Evolutionary conservation across 1,139 yeast species (phyloP).

Genomic region (Candida anutae): DNA sequence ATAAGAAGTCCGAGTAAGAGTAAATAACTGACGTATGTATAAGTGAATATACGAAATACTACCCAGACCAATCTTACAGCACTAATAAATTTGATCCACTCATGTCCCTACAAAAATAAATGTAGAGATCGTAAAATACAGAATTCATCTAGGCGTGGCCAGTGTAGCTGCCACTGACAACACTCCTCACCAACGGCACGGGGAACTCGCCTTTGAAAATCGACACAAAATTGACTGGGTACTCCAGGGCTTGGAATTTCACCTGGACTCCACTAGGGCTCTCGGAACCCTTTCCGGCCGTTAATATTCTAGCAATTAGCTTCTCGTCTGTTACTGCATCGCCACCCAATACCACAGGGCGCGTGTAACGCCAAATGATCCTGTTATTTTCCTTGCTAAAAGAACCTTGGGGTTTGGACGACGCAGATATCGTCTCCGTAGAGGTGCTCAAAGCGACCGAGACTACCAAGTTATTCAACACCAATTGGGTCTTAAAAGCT

Average conservation of each 20-base stretch:
- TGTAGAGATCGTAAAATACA: no score
- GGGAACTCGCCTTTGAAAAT: constrained; percentile 15
- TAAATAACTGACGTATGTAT: no score
- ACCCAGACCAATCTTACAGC: no score
- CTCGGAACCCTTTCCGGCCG: constrained; percentile 55
- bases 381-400: constrained; percentile 79
- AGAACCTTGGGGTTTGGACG: constrained; percentile 85
- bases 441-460: constrained; percentile 47
- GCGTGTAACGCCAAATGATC: constrained; percentile 71
- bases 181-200: constrained; percentile 25
- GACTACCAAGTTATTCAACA: constrained; percentile 56
- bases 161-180: constrained; percentile 31
- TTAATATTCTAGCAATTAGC: constrained; percentile 64
- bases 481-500: constrained; percentile 18
- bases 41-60: no score
- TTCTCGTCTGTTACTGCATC: constrained; percentile 40
- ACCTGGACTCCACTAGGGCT: constrained; percentile 65
- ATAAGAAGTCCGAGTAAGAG: no score
- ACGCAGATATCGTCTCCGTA: constrained; percentile 57
- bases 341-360: constrained; percentile 37
- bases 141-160: constrained; percentile 13
- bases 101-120: not conserved
- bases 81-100: no score
- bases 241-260: constrained; percentile 40
- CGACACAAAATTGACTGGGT: constrained; percentile 17